Evolutionary conservation across 352 stramenopile species (phyloP).

Genomic region (Phytophthora sp.): DNA sequence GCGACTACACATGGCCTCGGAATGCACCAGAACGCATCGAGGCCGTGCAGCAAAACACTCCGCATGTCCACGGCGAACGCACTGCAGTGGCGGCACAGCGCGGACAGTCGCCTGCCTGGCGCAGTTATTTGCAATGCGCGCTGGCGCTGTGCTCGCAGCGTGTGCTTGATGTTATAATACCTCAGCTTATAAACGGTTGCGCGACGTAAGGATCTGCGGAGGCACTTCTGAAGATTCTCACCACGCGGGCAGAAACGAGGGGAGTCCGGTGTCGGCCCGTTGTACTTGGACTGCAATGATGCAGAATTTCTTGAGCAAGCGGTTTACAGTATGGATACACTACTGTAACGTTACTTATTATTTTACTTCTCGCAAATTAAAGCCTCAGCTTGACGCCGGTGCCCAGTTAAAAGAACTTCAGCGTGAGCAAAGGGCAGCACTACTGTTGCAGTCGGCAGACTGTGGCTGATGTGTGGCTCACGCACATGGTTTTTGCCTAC

Average conservation of each 20-base stretch:
- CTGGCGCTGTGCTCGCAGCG: too few relatives aligned
- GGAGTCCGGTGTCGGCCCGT: slow-evolving; percentile 15
- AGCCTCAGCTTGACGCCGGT: too few relatives aligned
- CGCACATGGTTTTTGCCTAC: background rate
- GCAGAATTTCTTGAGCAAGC: too few relatives aligned
- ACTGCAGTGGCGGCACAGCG: background rate
- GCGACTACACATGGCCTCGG: slow-evolving; percentile 4
- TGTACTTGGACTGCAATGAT: background rate
- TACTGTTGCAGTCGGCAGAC: too few relatives aligned
- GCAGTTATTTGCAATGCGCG: too few relatives aligned
- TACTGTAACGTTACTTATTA: too few relatives aligned
- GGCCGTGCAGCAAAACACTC: slow-evolving; percentile 22
- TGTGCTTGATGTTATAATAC: too few relatives aligned
- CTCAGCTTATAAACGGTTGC: too few relatives aligned
- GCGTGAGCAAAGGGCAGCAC: background rate
- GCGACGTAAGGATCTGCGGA: slow-evolving; percentile 10
- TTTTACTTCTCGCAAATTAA: slow-evolving; percentile 8
- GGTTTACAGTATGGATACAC: too few relatives aligned
- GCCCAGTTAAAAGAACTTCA: background rate
- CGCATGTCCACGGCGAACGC: background rate
- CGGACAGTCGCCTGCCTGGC: background rate
- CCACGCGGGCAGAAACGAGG: slow-evolving; percentile 7
- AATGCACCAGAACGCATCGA: slow-evolving; percentile 22
- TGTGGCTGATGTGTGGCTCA: background rate
- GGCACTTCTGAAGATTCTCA: slow-evolving; percentile 29